Evolutionary conservation across 805 yeast species (phyloP), one percentile per base, ranked within the genome.

Genomic region (Cyberlindnera veronae): DNA sequence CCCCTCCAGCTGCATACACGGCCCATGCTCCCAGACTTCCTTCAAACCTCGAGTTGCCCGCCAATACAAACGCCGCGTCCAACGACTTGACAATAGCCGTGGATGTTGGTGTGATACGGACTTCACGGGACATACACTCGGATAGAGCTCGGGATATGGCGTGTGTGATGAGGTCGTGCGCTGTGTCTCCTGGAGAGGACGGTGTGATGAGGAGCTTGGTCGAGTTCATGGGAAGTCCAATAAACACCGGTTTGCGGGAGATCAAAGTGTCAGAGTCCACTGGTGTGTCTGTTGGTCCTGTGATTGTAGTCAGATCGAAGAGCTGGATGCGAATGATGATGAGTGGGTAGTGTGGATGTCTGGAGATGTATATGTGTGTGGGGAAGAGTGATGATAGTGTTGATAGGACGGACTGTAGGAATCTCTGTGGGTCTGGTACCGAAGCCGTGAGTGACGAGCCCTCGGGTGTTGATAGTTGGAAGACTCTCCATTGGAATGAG

Each of bases 1-100:
- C 76, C 1, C 68, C 63, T 0, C 78, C 79, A 48, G 79, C 78
- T 0, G 95, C 91, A 57, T 84, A 86, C 0, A 81, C 74, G 0
- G 76, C 57, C 95, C 95, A 86, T 7, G 76, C 68, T 0, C 91
- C 95, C 39, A 81, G 54, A 9, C 89, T 70, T 21, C 73, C 64
- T 1, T 81, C 69, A 49, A 74, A 75, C 38, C 90, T 62, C 1
- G 89, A 78, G 17, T 70, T 71, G 3, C 90, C 89, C 41, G 75
- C 70, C 12, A 80, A 53, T 3, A 79, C 65, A 16, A 45, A 46
- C 73, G 77, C 66, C 79, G 74, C 1, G 29, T 75, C 76, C 28
- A 83, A 56, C 2, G 81, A 74, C 42, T 57, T 60, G 18, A 66
- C 67, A 12, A 49, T 42, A n/a, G 43, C 5, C 6, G 32, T 20